Percentiles rank a stretch among this genome's conserved stretches.
Evolutionary conservation across 1,284 basidiomycete species (phyloP).

Genomic region (Cryptococcus sp.): DNA sequence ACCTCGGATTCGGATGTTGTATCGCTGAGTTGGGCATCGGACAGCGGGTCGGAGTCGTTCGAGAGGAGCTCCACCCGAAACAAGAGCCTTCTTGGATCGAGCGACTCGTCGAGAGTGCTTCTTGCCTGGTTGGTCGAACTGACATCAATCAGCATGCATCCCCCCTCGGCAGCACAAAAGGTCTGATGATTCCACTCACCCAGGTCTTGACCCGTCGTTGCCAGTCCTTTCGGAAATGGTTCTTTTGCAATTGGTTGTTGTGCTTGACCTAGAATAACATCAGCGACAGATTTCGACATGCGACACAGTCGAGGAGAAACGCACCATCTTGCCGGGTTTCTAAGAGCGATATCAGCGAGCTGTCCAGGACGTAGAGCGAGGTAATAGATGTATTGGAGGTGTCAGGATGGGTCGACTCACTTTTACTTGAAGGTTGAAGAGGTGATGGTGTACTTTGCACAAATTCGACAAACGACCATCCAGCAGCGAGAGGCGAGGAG

Average conservation of each 20-base stretch:
- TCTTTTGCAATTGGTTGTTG: conserved; percentile 38
- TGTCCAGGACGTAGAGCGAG: no score
- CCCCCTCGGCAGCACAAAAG: neutral
- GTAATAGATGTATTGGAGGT: neutral
- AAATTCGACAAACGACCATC: conserved; percentile 1
- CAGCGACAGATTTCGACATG: neutral
- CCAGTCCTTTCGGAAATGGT: conserved; percentile 82
- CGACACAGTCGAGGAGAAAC: neutral
- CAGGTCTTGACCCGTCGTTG: conserved; percentile 46
- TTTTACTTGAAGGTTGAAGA: conserved; percentile 6
- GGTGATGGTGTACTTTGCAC: neutral
- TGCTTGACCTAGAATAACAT: conserved; percentile 29
- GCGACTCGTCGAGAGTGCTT: conserved; percentile 94
- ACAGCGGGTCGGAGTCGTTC: conserved; percentile 93
- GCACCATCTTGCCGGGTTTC: conserved; percentile 11
- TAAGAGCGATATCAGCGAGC: neutral
- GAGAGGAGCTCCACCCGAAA: conserved; percentile 87
- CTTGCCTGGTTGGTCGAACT: conserved; percentile 99
- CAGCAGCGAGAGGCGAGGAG: neutral
- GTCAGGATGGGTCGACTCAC: neutral
- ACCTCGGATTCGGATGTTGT: conserved; percentile 92
- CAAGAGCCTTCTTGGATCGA: conserved; percentile 84
- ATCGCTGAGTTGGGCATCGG: conserved; percentile 91
- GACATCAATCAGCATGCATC: neutral
- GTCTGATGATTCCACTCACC: conserved; percentile 21